Conservation (phyloP, 805 yeast genomes). For the Priceomyces melissophilus region DNA sequence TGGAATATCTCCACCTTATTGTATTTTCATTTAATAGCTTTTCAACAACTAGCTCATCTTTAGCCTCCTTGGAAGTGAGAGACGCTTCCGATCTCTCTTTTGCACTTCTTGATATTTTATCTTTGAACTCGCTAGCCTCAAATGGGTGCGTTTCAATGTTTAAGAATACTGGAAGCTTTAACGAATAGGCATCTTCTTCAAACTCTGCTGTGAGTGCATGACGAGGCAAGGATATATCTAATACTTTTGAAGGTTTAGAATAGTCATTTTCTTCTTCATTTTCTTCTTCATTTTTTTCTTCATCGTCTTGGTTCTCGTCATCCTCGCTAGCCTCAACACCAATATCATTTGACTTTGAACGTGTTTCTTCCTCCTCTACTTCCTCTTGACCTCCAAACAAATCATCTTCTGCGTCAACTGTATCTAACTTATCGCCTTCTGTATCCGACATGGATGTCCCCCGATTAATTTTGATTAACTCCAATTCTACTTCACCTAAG, state of each 20-base stretch:
- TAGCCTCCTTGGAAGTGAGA: conserved; percentile 41
- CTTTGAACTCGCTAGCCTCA: conserved; percentile 66
- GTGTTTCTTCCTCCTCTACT: conserved; percentile 6
- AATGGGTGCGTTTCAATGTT: conserved; percentile 84
- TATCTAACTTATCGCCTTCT: conserved; percentile 12
- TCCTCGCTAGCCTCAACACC: conserved; percentile 33
- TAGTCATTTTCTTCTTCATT: conserved; percentile 33
- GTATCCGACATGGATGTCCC: conserved; percentile 21
- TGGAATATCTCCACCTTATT: conserved; percentile 89
- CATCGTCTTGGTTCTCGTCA: conserved; percentile 18
- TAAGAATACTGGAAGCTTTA: conserved; percentile 79
- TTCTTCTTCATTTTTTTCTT: conserved; percentile 22
- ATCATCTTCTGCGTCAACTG: conserved; percentile 31
- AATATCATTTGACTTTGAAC: conserved; percentile 24
- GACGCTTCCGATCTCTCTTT: conserved; percentile 21
- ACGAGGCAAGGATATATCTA: conserved; percentile 42
- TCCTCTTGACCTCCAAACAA: conserved; percentile 27
- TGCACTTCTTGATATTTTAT: conserved; percentile 39
- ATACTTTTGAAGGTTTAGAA: conserved; percentile 32
- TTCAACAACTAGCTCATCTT: conserved; percentile 50
- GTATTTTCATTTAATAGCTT: conserved; percentile 77
- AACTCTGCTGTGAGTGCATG: conserved; percentile 41
- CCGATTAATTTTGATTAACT: no score
- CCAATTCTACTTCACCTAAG: no score
- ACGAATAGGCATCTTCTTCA: conserved; percentile 39